phyloP scores from a whole-genome alignment of 306 rosid species.

The Sechiopsis laciniata region DNA sequence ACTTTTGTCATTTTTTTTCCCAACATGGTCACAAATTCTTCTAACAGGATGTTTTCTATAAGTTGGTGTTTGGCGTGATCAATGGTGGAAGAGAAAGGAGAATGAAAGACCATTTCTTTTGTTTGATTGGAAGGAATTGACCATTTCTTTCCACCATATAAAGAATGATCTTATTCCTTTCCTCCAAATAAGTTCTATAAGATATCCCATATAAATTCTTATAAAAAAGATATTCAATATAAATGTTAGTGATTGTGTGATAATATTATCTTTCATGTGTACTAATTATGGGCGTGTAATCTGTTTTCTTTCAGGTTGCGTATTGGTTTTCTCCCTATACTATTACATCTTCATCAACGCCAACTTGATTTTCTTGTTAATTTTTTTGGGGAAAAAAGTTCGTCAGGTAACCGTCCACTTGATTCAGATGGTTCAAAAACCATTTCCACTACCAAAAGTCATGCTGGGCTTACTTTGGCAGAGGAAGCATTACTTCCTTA shows the following conservation, averaged over 20 bases:
- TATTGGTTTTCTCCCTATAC: constrained; percentile 57
- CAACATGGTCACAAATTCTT: constrained; percentile 1
- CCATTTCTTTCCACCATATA: constrained; percentile 6
- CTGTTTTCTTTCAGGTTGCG: constrained; percentile 50
- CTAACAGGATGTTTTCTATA: not conserved
- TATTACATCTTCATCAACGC: constrained; percentile 72
- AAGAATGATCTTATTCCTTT: not conserved
- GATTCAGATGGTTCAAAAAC: constrained; percentile 52
- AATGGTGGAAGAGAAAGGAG: constrained; percentile 5
- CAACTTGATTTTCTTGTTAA: constrained; percentile 78
- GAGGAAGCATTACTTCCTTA: constrained; percentile 92
- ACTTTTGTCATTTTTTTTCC: not conserved
- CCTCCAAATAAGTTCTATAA: constrained; percentile 7
- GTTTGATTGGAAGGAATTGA: constrained; percentile 3
- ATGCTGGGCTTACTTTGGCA: constrained; percentile 36
- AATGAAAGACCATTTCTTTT: constrained; percentile 11
- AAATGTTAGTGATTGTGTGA: constrained; percentile 11
- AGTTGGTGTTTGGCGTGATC: not conserved
- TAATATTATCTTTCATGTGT: not conserved
- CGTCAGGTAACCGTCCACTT: constrained; percentile 40
- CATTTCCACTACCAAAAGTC: constrained; percentile 34
- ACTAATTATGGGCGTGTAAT: constrained; percentile 13
- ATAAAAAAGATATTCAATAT: not conserved
- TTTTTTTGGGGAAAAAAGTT: constrained; percentile 62
- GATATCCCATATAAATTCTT: not conserved